phyloP scores from a whole-genome alignment of 2,329 filamentous ascomycete genomes.

The Colletotrichum paranaense region DNA sequence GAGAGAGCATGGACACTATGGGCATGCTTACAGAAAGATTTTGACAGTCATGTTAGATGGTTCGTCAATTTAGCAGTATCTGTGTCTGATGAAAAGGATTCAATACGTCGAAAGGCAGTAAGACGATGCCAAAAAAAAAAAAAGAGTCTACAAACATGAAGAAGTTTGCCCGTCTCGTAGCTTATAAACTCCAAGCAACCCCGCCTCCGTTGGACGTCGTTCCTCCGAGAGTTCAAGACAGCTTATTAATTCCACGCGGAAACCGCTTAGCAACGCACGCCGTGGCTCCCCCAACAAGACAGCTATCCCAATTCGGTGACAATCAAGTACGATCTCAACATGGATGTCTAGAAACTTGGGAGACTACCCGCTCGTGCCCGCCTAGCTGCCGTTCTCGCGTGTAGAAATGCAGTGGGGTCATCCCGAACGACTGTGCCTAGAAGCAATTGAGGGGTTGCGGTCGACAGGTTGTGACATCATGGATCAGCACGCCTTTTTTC shows the following conservation, averaged over 20 bases:
- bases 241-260: slow-evolving; percentile 21
- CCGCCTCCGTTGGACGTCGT: background rate
- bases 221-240: background rate
- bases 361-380: background rate
- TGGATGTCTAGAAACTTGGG: background rate
- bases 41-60: slow-evolving; percentile 50
- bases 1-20: background rate
- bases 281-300: background rate
- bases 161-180: background rate
- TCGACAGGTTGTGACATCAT: slow-evolving; percentile 21
- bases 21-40: slow-evolving; percentile 52
- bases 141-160: background rate
- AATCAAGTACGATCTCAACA: background rate
- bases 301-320: background rate
- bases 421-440: background rate
- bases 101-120: background rate
- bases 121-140: background rate
- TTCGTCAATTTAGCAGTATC: background rate
- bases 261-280: background rate
- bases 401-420: background rate
- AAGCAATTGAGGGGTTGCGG: slow-evolving; percentile 11
- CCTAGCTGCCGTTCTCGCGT: background rate
- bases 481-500: slow-evolving; percentile 16
- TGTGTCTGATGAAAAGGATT: background rate
- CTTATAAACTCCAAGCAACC: background rate